Percentiles rank a stretch among this genome's conserved stretches.
These are phyloP conservation scores for Aureobasidium leucospermi DNA, from an alignment of 2,329 filamentous ascomycete genomes.

Conservation along the genomic window DNA sequence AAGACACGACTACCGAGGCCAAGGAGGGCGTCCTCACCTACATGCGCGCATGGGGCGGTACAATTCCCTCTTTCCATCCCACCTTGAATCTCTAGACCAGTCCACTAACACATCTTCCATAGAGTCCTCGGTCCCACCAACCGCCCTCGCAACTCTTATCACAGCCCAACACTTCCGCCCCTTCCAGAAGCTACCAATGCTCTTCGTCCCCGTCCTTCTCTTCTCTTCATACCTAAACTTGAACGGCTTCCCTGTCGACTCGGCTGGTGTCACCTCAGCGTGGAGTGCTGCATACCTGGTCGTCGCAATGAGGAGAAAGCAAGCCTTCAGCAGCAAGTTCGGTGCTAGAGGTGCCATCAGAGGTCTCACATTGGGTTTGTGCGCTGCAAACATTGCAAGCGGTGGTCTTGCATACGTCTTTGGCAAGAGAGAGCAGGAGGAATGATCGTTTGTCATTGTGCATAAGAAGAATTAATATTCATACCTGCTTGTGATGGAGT, in stretches of 20 bases:
- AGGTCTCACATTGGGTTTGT: constrained; percentile 45
- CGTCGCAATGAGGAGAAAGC: constrained; percentile 51
- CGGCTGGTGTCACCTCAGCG: constrained; percentile 55
- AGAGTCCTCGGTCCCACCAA: constrained; percentile 56
- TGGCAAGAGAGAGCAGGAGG: constrained; percentile 33
- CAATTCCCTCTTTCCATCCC: constrained; percentile 25
- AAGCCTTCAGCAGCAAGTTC: constrained; percentile 41
- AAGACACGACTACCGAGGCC: constrained; percentile 27
- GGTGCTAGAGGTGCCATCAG: constrained; percentile 45
- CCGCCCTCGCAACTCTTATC: constrained; percentile 57
- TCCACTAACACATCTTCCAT: constrained; percentile 12
- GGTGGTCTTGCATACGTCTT: constrained; percentile 48
- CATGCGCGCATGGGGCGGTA: constrained; percentile 47
- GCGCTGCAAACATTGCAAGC: constrained; percentile 43
- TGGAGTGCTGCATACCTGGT: constrained; percentile 61
- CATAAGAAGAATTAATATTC: not conserved
- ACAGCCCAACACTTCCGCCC: constrained; percentile 60
- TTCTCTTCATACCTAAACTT: constrained; percentile 61
- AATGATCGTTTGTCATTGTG: not conserved
- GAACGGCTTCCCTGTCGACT: constrained; percentile 54
- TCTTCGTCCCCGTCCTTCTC: constrained; percentile 59
- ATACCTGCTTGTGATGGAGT: not conserved
- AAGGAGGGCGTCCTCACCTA: constrained; percentile 38
- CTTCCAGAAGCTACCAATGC: constrained; percentile 57
- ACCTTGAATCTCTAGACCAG: not conserved